Base-by-base conservation (phyloP, 148 eudicot genomes). In the Chenopodium album region DNA sequence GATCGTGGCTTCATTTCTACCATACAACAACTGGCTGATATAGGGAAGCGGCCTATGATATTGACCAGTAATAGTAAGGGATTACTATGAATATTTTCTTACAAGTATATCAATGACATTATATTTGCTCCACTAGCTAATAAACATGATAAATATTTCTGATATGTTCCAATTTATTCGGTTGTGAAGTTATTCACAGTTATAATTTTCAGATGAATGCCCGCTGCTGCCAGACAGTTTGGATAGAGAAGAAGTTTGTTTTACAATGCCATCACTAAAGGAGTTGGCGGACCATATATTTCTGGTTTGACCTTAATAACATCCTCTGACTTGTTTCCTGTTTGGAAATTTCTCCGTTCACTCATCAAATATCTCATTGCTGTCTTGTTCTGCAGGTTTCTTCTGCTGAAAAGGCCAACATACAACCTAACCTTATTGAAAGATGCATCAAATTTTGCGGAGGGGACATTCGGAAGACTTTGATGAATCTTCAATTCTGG, bases 401-500 rank as follows among this genome's bases (percentile, higher is more conserved):
- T 89, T 85, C 86, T 81, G 89, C 91, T 72, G 98, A 95, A 78
- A 88, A 90, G 81, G 91, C 88, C 59, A 77, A 79, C 63, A 64
- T 90, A 78, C 88, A 89, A 46, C 91, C 94, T 79, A 72, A 75
- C 78, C 79, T 94, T 73, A 78, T 91, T 75, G 92, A 95, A 80
- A 86, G 90, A 78, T 91, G 90, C 82, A 88, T 92, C 83, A 72
- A 83, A 41, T 86, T 82, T 80, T 92, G 98, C 84, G 78, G 88
- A 66, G 86, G 94, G 73, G 99, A 95, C 84, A 92, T 94, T 31
- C 98, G 98, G 52, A 95, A 92, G 90, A 89, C 90, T 80, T 87
- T 93, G 83, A 80, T 85, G 88, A 87, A 84, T 82, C 97, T 95
- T 85, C 99, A 95, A 80, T 95, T 95, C 80, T 95, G 98, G 99